A percentile compares a stretch with the other conserved stretches of the same genome.
phyloP scores from a whole-genome alignment of 495 filamentous ascomycete genomes.

The Penicillium simplicissimum region DNA sequence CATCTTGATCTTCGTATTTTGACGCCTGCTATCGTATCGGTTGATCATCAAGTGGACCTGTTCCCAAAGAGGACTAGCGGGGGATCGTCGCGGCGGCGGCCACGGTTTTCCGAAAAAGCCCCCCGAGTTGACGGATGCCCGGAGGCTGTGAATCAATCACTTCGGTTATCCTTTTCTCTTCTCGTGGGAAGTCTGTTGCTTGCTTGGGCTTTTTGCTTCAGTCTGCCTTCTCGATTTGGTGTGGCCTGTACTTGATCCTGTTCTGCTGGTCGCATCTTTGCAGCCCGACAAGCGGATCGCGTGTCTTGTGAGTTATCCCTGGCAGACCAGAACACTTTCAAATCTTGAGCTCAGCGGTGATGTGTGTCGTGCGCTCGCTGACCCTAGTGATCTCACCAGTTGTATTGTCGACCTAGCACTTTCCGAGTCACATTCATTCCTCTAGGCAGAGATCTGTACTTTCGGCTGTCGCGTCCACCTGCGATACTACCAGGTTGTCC shows the following conservation, averaged over 20 bases:
- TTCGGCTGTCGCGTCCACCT: background rate
- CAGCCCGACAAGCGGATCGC: constrained; percentile 15
- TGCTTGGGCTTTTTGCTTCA: background rate
- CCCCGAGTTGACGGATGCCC: constrained; percentile 5
- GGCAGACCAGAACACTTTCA: background rate
- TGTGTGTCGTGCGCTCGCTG: constrained; percentile 7
- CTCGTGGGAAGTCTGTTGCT: background rate
- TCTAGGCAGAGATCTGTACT: background rate
- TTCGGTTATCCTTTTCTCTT: background rate
- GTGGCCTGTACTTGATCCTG: background rate
- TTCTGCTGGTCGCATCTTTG: constrained; percentile 3
- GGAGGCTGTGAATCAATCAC: background rate
- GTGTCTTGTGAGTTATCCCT: constrained; percentile 33
- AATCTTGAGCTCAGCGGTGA: background rate
- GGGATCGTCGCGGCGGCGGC: constrained; percentile 14
- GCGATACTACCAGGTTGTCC: constrained; percentile 7
- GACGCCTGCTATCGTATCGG: background rate
- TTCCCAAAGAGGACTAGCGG: constrained; percentile 22
- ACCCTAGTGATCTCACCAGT: constrained; percentile 5
- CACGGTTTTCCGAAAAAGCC: constrained; percentile 1
- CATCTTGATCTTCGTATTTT: background rate
- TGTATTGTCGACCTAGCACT: background rate
- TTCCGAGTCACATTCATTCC: background rate
- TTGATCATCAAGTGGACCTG: background rate
- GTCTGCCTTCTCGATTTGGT: background rate